Conservation (phyloP, 805 yeast species). For the Zygoascus ofunaensis region DNA sequence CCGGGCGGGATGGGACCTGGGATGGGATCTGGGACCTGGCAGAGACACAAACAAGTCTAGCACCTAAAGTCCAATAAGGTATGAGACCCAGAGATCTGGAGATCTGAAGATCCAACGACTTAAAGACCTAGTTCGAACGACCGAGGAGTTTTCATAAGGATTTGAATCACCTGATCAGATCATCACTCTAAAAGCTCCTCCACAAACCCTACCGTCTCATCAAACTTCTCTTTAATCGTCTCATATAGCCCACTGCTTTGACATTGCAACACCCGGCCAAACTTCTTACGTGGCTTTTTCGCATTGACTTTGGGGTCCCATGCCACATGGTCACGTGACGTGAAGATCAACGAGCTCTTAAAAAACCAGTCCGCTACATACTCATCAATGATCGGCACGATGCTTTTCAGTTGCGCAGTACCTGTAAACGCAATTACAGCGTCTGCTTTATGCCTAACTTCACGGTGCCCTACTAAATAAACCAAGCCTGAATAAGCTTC, state of each 20-base stretch:
- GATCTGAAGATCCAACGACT: no score
- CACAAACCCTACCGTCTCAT: slow-evolving; percentile 78
- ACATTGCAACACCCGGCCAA: slow-evolving; percentile 77
- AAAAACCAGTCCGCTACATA: slow-evolving; percentile 86
- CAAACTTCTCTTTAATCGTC: slow-evolving; percentile 70
- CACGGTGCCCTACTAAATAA: slow-evolving; percentile 76
- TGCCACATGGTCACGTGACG: slow-evolving; percentile 64
- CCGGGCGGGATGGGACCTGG: no score
- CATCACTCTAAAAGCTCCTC: no score
- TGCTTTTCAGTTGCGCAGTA: slow-evolving; percentile 58
- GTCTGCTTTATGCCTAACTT: slow-evolving; percentile 51
- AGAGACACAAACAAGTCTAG: no score
- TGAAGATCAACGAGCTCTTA: slow-evolving; percentile 73
- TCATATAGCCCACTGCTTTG: slow-evolving; percentile 65
- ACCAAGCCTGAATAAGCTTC: slow-evolving; percentile 82
- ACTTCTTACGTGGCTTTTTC: slow-evolving; percentile 80
- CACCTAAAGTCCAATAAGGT: no score
- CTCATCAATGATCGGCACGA: slow-evolving; percentile 84
- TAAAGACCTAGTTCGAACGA: no score
- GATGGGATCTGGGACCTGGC: no score
- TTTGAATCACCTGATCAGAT: no score
- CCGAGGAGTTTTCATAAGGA: no score
- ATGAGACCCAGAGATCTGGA: no score
- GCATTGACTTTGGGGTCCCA: slow-evolving; percentile 51
- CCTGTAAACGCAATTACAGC: slow-evolving; percentile 66